Evolutionary conservation across 2,329 filamentous ascomycete species (phyloP).

Genomic region (Ambrosiella xylebori): DNA sequence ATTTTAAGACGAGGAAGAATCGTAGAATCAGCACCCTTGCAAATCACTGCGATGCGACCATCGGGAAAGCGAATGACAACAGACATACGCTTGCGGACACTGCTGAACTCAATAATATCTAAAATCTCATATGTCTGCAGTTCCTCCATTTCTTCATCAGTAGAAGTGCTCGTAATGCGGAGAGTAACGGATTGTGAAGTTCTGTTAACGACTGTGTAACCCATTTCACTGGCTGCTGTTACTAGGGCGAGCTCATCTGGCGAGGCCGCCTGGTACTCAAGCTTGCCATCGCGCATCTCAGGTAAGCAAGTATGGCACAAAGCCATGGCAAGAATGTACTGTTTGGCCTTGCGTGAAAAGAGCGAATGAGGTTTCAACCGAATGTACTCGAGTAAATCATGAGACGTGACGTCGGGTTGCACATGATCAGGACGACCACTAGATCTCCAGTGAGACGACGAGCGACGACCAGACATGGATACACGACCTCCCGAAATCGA

Average conservation of each 20-base stretch:
- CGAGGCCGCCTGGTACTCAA: slow-evolving; percentile 76
- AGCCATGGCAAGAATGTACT: slow-evolving; percentile 71
- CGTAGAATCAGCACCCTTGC: slow-evolving; percentile 78
- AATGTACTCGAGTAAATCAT: slow-evolving; percentile 63
- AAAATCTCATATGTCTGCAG: slow-evolving; percentile 60
- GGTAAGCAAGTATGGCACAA: slow-evolving; percentile 85
- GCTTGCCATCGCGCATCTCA: slow-evolving; percentile 52
- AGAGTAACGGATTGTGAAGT: slow-evolving; percentile 51
- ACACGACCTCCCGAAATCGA: slow-evolving; percentile 17
- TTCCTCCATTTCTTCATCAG: slow-evolving; percentile 21
- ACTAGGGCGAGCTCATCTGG: slow-evolving; percentile 82
- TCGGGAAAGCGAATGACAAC: slow-evolving; percentile 76
- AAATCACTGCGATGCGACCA: slow-evolving; percentile 63
- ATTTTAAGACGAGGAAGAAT: slow-evolving; percentile 63
- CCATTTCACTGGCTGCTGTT: slow-evolving; percentile 67
- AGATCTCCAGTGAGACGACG: slow-evolving; percentile 34
- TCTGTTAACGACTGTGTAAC: slow-evolving; percentile 58
- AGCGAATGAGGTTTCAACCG: slow-evolving; percentile 54
- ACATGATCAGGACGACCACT: slow-evolving; percentile 30
- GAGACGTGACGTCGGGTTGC: slow-evolving; percentile 45
- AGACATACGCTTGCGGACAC: slow-evolving; percentile 79
- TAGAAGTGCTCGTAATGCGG: slow-evolving; percentile 20
- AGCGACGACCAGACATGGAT: slow-evolving; percentile 22
- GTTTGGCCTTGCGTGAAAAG: slow-evolving; percentile 62
- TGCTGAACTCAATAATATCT: slow-evolving; percentile 82